These are phyloP conservation scores for Spatholobus suberectus DNA, from an alignment of 306 rosid genomes.

Conservation along the genomic window DNA sequence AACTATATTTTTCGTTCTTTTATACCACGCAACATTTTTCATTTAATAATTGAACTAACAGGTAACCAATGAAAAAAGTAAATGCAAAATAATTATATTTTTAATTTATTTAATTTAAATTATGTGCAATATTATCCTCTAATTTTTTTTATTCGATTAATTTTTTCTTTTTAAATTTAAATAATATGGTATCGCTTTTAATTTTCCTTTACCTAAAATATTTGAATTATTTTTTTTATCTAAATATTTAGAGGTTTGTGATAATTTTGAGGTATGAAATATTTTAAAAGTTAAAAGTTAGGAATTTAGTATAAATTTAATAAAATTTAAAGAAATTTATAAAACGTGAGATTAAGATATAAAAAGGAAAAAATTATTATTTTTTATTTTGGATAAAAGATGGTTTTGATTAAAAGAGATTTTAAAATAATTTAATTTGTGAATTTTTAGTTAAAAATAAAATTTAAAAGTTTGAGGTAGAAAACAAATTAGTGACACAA, in stretches of 20 bases:
- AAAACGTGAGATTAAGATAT: background rate
- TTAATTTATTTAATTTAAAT: background rate
- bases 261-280: background rate
- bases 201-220: too few species aligned
- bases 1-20: background rate
- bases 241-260: background rate
- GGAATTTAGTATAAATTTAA: background rate
- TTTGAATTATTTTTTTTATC: too few species aligned
- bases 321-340: background rate
- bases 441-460: too few species aligned
- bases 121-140: background rate
- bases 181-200: too few species aligned
- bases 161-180: too few species aligned
- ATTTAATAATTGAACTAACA: conserved; percentile 2
- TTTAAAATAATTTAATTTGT: background rate
- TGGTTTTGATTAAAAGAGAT: background rate
- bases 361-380: too few species aligned
- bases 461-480: background rate
- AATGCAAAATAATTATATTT: background rate
- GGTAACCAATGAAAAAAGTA: background rate
- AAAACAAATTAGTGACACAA: background rate
- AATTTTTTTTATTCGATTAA: background rate
- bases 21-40: background rate
- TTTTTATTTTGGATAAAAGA: background rate
- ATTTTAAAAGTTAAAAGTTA: background rate